Percentiles rank a stretch among this genome's conserved stretches.
Conservation (phyloP, 768 basidiomycete species). For the Glaciozyma antarctica region DNA sequence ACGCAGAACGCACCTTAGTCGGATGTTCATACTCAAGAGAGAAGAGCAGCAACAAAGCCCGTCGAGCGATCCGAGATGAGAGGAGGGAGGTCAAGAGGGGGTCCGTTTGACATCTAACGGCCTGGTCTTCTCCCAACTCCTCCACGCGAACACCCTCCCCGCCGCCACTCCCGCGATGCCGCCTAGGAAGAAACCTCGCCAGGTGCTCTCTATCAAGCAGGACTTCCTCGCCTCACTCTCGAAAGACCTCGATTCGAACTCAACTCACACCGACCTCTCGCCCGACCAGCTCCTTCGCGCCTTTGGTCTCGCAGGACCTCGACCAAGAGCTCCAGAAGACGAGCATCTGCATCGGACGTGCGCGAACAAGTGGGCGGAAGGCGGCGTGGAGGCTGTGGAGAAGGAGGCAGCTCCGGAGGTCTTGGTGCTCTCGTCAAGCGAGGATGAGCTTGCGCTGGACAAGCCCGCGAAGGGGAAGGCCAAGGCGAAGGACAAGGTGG, state of each 20-base stretch:
- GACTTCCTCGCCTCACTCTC: constrained; percentile 6
- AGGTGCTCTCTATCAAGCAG: neutral
- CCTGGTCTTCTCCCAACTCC: neutral
- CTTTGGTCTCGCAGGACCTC: constrained; percentile 14
- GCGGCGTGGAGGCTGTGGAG: neutral
- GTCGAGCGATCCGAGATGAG: neutral
- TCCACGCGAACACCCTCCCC: too few species aligned
- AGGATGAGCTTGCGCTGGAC: neutral
- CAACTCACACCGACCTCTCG: constrained; percentile 6
- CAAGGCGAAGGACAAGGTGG: constrained; percentile 15
- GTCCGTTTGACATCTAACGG: neutral
- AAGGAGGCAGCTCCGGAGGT: constrained; percentile 5
- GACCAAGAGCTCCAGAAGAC: neutral
- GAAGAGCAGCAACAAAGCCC: neutral
- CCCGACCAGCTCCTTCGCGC: constrained; percentile 7
- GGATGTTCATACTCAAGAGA: neutral
- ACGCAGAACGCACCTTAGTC: neutral
- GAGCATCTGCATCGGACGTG: constrained; percentile 4
- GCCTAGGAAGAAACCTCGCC: neutral
- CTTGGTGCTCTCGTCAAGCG: constrained; percentile 3
- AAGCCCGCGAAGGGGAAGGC: neutral
- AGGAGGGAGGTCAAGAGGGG: neutral
- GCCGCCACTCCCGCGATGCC: neutral
- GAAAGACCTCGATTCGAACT: neutral
- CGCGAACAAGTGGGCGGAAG: neutral